phyloP scores from a whole-genome alignment of 257 asterid genomes.

The Agastache rugosa region DNA sequence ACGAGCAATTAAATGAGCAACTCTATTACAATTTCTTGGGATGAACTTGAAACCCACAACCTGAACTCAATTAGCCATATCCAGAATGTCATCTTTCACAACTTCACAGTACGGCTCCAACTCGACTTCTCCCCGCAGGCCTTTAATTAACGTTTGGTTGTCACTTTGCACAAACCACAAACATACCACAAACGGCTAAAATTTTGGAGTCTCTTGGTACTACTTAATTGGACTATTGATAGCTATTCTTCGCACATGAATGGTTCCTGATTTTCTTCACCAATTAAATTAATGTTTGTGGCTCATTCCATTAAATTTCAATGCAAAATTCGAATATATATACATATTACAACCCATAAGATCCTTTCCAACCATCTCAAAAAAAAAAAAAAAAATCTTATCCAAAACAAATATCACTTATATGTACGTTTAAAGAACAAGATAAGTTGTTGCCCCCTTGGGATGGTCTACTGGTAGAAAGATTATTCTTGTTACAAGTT shows the following conservation, averaged over 20 bases:
- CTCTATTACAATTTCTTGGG: too few relatives aligned
- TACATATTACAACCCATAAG: background rate
- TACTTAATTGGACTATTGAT: background rate
- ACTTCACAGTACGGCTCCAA: too few relatives aligned
- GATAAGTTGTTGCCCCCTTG: background rate
- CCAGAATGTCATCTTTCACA: too few relatives aligned
- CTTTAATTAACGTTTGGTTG: too few relatives aligned
- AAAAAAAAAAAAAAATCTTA: too few relatives aligned
- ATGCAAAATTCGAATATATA: background rate
- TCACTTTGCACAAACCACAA: too few relatives aligned
- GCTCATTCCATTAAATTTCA: background rate
- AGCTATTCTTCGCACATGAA: background rate
- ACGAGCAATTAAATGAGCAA: too few relatives aligned
- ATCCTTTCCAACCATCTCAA: background rate
- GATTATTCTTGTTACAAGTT: too few relatives aligned
- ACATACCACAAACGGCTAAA: background rate
- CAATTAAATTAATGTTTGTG: background rate
- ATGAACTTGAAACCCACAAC: too few relatives aligned
- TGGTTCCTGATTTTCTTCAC: constrained; percentile 3
- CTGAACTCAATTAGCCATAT: too few relatives aligned
- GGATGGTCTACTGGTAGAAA: too few relatives aligned
- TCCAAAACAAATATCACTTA: background rate
- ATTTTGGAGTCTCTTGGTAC: background rate
- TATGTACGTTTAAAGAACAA: background rate
- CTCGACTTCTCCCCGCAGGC: too few relatives aligned